Base-by-base conservation (phyloP, 352 stramenopile species). In the Pythium periplocum region DNA sequence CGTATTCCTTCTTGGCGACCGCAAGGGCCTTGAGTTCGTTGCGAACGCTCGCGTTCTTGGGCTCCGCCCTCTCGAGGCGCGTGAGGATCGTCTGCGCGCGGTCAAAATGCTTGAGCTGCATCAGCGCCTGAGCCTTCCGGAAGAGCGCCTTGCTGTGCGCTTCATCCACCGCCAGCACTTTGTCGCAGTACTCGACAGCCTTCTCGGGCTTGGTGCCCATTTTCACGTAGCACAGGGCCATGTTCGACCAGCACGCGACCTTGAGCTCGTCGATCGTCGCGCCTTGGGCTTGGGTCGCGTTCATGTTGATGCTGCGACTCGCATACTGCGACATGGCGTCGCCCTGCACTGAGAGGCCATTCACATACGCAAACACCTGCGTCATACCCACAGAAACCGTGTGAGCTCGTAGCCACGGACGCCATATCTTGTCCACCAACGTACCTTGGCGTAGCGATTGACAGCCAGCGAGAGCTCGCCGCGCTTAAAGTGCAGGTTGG, bases 271-370 rank as follows among this genome's bases (percentile, higher is more conserved):
- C 64, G 57, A 94, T 92, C 58, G 78, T 49, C 31, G 55, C 54
- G 41, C 78, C 76, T 48, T 94, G 53, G 3, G 60, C 68, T 6
- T 51, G n/a, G 10, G 75, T 75, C 2, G 80, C 81, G 48, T 63
- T 79, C 69, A 90, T 78, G 51, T 77, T 68, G 3, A 62, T 51
- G 26, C 56, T 54, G 12, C 54, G 53, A 12, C 71, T 64, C 11
- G 75, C 68, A 65, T 94, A 94, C 64, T 86, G 73, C 34, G 68
- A 62, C 83, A 94, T 94, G 40, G 75, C 68, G 59, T 94, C 83
- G 35, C 81, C 81, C 30, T 83, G 59, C 46, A 83, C 69, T 8
- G 78, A 90, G 34, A 94, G 43, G 0, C 83, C 83, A 56, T 92
- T 94, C 37, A 94, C 70, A 53, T 92, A 94, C 37, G 83, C 75